Percentiles rank a stretch among this genome's conserved stretches.
phyloP scores from a whole-genome alignment of 2,329 filamentous ascomycete genomes.

The Cordyceps fumosorosea region DNA sequence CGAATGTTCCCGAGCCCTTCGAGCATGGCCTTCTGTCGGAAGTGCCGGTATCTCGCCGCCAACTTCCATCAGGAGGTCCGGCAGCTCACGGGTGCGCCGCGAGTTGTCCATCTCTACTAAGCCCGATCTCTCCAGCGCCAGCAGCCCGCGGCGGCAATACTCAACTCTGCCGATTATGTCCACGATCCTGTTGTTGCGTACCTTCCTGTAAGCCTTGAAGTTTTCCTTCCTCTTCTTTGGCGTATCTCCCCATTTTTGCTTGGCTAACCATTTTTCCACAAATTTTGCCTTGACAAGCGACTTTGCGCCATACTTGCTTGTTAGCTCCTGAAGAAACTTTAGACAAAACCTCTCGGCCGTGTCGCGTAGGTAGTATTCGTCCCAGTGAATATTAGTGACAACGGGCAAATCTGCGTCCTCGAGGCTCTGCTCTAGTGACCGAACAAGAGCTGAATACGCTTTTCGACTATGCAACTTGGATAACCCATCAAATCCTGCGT shows the following conservation, averaged over 20 bases:
- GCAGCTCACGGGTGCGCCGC: conserved; percentile 23
- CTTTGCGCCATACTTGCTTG: conserved; percentile 51
- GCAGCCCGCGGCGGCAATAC: conserved; percentile 43
- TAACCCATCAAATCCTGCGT: conserved; percentile 31
- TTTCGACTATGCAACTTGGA: conserved; percentile 42
- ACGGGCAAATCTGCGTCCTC: conserved; percentile 42
- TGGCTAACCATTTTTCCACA: conserved; percentile 66
- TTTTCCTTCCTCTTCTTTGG: conserved; percentile 46
- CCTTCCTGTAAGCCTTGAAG: conserved; percentile 45
- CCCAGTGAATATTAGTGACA: conserved; percentile 50
- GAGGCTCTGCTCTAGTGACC: conserved; percentile 51
- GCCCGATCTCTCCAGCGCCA: conserved; percentile 44
- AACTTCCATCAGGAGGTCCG: conserved; percentile 29
- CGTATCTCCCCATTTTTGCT: conserved; percentile 60
- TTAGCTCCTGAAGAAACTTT: conserved; percentile 50
- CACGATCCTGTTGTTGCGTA: conserved; percentile 44
- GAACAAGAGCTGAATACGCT: conserved; percentile 52
- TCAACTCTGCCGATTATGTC: conserved; percentile 45
- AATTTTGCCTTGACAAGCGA: conserved; percentile 57
- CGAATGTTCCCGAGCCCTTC: conserved; percentile 43
- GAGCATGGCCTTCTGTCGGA: conserved; percentile 21
- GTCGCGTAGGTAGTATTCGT: conserved; percentile 57
- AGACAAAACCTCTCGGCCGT: conserved; percentile 55
- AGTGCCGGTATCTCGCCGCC: conserved; percentile 23
- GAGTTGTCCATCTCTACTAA: conserved; percentile 33